Base-by-base conservation (phyloP, 2,329 filamentous ascomycete genomes). In the Penicillium sp. region DNA sequence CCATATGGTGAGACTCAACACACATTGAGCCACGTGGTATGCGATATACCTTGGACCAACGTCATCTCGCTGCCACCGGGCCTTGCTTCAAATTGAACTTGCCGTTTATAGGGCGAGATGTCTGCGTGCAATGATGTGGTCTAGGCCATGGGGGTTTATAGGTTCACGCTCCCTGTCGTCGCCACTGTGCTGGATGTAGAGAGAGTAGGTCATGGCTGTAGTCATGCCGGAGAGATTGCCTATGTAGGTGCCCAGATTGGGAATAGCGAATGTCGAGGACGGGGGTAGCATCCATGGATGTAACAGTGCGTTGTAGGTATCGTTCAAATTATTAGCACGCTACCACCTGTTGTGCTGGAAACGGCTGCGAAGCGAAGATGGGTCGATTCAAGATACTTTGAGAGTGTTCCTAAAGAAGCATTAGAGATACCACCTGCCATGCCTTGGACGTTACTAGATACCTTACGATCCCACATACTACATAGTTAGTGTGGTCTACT, bases 41-140 rank as follows among this genome's bases (percentile, higher is more conserved):
- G 69, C 53, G 78, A 75, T 76, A 79, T 79, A 0, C 74, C 62
- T 19, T 66, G 61, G 80, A 78, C 6, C 65, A 22, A 22, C 7
- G 9, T 67, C 37, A 63, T 62, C 58, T 79, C 77, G n/a, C 59
- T 61, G 34, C 73, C 75, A 0, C 69, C 69, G 3, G 73, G 64
- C n/a, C 77, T 60, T 44, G 72, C 62, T 3, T 59, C 64, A 43
- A 68, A 63, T 53, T 75, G 69, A 76, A 60, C 33, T 72, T 57
- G 3, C 62, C 66, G 48, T 77, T 74, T 1, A 74, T 60, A 0
- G 75, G 75, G 12, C 75, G 65, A 54, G 76, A 73, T 1, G 66
- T 54, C 2, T 77, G 77, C 1, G 79, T 66, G 31, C 75, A 68
- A 39, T 73, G 68, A 54, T 75, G 70, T 44, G 75, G 61, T 2